Evolutionary conservation across 116 monocot species (phyloP).

Genomic region (Posidonia oceanica): DNA sequence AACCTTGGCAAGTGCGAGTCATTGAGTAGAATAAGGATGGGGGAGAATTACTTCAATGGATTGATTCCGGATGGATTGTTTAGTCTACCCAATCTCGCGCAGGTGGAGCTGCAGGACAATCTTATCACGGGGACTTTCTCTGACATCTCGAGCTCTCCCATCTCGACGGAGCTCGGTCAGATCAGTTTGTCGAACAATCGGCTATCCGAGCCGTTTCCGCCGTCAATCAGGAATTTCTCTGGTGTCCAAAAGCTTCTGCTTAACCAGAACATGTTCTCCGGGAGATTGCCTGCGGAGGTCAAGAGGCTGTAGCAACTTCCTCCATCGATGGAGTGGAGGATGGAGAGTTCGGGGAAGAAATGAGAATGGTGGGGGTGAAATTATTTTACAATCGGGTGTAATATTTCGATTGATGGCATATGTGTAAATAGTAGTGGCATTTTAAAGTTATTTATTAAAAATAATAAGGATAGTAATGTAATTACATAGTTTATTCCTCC

Average conservation of each 20-base stretch:
- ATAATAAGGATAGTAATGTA: too few relatives aligned
- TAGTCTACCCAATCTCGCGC: conserved; percentile 47
- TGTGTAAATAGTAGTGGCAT: too few relatives aligned
- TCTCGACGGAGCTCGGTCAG: conserved; percentile 43
- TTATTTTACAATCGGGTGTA: too few relatives aligned
- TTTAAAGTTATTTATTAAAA: too few relatives aligned
- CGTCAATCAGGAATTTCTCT: conserved; percentile 54
- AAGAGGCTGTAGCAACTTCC: conserved; percentile 56
- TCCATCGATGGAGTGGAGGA: too few relatives aligned
- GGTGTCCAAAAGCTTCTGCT: conserved; percentile 68
- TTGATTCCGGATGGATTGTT: conserved; percentile 59
- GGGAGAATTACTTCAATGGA: conserved; percentile 71
- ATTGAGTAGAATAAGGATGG: conserved; percentile 39
- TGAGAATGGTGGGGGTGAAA: too few relatives aligned
- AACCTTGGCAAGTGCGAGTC: conserved; percentile 40
- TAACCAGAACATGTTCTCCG: conserved; percentile 54
- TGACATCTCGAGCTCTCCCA: conserved; percentile 18
- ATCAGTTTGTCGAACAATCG: conserved; percentile 63
- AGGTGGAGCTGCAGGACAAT: conserved; percentile 83
- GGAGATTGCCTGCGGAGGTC: conserved; percentile 45
- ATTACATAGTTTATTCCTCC: too few relatives aligned
- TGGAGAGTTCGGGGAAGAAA: too few relatives aligned
- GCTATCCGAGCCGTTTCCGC: conserved; percentile 40
- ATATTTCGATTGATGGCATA: too few relatives aligned
- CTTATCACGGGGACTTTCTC: conserved; percentile 69